Evolutionary conservation across 495 filamentous ascomycete species (phyloP).

Genomic region (Penicillium flavigenum): DNA sequence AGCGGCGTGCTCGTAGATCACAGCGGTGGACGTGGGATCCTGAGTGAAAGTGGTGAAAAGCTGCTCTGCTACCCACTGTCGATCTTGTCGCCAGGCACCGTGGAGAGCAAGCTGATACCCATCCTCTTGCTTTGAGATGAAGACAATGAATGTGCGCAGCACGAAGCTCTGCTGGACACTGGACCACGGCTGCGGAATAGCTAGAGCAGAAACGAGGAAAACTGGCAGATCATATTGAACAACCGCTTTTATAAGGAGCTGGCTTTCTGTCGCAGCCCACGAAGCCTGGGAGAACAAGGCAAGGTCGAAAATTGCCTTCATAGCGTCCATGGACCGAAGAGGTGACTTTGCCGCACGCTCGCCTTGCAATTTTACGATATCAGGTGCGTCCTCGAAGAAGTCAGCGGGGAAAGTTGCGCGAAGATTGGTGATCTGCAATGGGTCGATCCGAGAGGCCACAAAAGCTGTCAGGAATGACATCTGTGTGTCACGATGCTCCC

Average conservation of each 20-base stretch:
- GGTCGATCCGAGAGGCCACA: constrained; percentile 73
- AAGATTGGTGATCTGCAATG: constrained; percentile 75
- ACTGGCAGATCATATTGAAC: constrained; percentile 56
- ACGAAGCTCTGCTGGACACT: constrained; percentile 61
- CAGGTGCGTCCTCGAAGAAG: constrained; percentile 71
- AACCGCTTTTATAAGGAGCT: constrained; percentile 53
- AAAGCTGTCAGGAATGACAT: constrained; percentile 87
- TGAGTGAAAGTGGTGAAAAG: constrained; percentile 76
- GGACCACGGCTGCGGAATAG: constrained; percentile 64
- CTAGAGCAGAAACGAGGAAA: constrained; percentile 76
- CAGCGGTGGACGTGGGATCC: constrained; percentile 70
- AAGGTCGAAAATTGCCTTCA: constrained; percentile 77
- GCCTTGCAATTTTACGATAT: constrained; percentile 66
- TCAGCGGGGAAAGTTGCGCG: constrained; percentile 73
- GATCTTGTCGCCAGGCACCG: constrained; percentile 85
- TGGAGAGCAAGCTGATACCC: constrained; percentile 83
- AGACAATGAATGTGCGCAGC: constrained; percentile 58
- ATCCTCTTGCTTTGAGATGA: constrained; percentile 60
- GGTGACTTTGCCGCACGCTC: constrained; percentile 78
- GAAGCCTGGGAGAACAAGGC: constrained; percentile 64
- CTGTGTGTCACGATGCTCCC: constrained; percentile 82
- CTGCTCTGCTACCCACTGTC: constrained; percentile 72
- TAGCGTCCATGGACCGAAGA: constrained; percentile 81
- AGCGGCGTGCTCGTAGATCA: constrained; percentile 78
- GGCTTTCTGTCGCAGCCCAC: constrained; percentile 64